Evolutionary conservation across 179 eudicot genomes (phyloP), one percentile per base, ranked within the genome.

Genomic region (Beta macrorhiza): DNA sequence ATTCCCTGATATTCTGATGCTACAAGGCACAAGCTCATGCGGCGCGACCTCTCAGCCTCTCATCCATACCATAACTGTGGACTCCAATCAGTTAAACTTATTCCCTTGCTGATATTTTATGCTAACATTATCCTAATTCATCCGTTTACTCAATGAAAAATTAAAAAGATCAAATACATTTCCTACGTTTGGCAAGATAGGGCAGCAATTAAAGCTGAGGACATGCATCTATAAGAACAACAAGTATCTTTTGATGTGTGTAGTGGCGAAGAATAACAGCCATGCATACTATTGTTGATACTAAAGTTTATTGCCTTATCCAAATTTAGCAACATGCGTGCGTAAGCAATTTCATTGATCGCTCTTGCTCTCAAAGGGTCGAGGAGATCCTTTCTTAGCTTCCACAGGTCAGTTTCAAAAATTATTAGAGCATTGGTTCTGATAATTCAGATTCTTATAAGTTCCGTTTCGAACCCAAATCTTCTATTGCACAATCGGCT

Each of bases 301-400:
- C 72, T 82, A 55, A 67, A 80, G 59, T 53, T 17, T 15, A 74
- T 64, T 58, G 51, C 68, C 82, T 81, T 84, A 80, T 84, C 83
- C 81, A 72, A 63, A 80, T 80, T 76, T 83, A 71, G 78, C 56
- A 16, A 71, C 10, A 37, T 79, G 77, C 81, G 52, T 67, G 74
- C 62, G 75, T 72, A 72, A 77, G 77, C 80, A 51, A 7, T 69
- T 68, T n/a, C 62, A 42, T 22, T 84, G 84, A 72, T 81, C 29
- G 45, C 78, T 77, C 22, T 13, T 78, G 25, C 67, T 65, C 77
- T 77, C 78, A 80, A 47, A 58, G 42, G 2, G 42, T 25, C 25
- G 25, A 25, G 25, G 25, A 25, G 74, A 67, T 53, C 4, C 52
- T 79, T 58, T n/a, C 62, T 61, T 76, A 72, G 42, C 83, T 62